Evolutionary conservation across 225 moss, liverwort and hornwort species (phyloP).

Genomic region (Pseudisothecium myosuroides): DNA sequence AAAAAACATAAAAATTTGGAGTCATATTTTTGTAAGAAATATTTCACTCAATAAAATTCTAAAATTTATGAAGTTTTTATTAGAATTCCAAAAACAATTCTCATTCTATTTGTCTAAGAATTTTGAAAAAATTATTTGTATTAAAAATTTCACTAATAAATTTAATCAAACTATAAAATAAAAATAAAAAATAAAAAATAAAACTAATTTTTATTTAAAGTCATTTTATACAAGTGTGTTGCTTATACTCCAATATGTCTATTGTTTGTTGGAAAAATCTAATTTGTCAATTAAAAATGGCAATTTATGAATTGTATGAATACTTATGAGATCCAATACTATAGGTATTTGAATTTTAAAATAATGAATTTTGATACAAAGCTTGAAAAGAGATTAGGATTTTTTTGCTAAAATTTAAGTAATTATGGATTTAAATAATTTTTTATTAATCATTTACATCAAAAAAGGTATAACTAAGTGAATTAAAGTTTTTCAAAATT

Average conservation of each 20-base stretch:
- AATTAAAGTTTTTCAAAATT: background rate
- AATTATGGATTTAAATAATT: background rate
- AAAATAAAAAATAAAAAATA: no score
- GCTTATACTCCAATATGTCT: accelerated
- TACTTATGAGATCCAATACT: accelerated
- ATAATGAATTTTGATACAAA: background rate
- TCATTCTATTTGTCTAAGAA: no score
- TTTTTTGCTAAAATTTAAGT: no score
- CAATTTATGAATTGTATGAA: background rate
- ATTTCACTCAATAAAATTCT: background rate
- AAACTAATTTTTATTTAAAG: no score
- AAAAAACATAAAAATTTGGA: background rate
- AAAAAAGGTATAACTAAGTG: background rate
- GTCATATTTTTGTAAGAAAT: no score
- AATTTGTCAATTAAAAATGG: background rate
- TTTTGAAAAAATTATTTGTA: no score
- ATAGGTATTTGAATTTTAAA: background rate
- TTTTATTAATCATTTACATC: background rate
- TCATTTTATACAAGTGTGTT: background rate
- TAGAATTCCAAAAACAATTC: accelerated
- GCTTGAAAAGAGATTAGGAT: background rate
- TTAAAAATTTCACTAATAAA: background rate
- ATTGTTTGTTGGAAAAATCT: background rate
- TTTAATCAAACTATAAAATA: background rate
- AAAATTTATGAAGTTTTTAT: accelerated